phyloP scores from a whole-genome alignment of 2,329 filamentous ascomycete species.

The Colletotrichum eremochloae region DNA sequence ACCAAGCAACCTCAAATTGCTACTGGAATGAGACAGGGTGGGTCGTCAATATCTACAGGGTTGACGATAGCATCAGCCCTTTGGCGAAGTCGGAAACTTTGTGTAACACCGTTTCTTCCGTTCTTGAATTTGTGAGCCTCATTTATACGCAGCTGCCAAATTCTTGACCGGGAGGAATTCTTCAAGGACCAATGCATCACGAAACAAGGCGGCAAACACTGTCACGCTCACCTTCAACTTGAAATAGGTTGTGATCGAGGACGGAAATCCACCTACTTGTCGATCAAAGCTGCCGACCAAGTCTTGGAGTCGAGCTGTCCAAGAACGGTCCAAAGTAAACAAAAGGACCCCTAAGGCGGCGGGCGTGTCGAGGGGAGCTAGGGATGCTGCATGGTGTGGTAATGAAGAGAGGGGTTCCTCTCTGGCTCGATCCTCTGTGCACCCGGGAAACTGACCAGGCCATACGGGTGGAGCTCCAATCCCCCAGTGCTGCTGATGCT shows the following conservation, averaged over 20 bases:
- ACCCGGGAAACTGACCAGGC: slow-evolving; percentile 29
- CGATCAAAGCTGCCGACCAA: slow-evolving; percentile 26
- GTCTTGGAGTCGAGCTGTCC: slow-evolving; percentile 24
- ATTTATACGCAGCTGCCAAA: slow-evolving; percentile 6
- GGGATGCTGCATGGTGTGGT: slow-evolving; percentile 33
- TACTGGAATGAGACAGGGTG: slow-evolving; percentile 34
- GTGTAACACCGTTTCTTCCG: slow-evolving; percentile 18
- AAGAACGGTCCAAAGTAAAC: slow-evolving; percentile 40
- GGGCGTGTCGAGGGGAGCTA: slow-evolving; percentile 33
- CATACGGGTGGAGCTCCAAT: slow-evolving; percentile 21
- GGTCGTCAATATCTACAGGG: slow-evolving; percentile 34
- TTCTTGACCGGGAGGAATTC: slow-evolving; percentile 23
- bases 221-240: neutral
- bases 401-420: slow-evolving; percentile 28
- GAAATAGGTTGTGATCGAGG: slow-evolving; percentile 5
- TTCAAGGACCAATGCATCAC: slow-evolving; percentile 34
- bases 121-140: slow-evolving; percentile 26
- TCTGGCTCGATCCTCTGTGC: slow-evolving; percentile 30
- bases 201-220: neutral
- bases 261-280: slow-evolving; percentile 10
- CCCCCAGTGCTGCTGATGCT: slow-evolving; percentile 16
- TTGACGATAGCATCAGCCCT: slow-evolving; percentile 35
- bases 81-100: slow-evolving; percentile 28
- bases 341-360: slow-evolving; percentile 37
- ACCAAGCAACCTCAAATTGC: slow-evolving; percentile 40